These are phyloP conservation scores for Mycena metata DNA, from an alignment of 768 basidiomycete genomes.

Conservation along the genomic window DNA sequence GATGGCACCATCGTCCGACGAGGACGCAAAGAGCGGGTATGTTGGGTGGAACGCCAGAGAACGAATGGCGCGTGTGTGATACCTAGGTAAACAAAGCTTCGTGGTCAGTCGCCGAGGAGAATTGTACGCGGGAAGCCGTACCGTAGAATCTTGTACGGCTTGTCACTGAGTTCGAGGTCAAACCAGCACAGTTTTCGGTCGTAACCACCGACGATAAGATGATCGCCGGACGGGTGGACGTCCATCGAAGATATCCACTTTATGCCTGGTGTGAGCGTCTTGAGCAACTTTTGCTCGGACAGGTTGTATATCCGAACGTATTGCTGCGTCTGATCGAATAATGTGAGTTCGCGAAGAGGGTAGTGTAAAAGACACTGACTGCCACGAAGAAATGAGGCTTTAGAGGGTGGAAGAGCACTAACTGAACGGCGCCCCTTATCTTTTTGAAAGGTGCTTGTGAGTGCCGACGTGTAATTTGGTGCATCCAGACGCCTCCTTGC, in stretches of 20 bases:
- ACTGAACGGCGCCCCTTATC: slow-evolving; percentile 90
- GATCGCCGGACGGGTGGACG: slow-evolving; percentile 95
- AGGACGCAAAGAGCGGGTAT: slow-evolving; percentile 96
- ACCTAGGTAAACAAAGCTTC: slow-evolving; percentile 60
- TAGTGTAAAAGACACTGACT: slow-evolving; percentile 62
- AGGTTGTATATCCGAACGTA: slow-evolving; percentile 97
- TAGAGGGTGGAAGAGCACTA: slow-evolving; percentile 93
- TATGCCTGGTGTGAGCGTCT: slow-evolving; percentile 95
- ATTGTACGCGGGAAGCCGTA: slow-evolving; percentile 50
- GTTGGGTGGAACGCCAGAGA: slow-evolving; percentile 93
- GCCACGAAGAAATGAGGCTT: slow-evolving; percentile 99
- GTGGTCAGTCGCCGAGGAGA: slow-evolving; percentile 26
- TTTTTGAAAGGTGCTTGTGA: slow-evolving; percentile 99
- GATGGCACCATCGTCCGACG: slow-evolving; percentile 96
- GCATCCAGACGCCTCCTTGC: slow-evolving; percentile 93
- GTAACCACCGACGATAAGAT: slow-evolving; percentile 97
- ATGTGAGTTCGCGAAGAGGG: slow-evolving; percentile 34
- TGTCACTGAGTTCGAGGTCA: slow-evolving; percentile 95
- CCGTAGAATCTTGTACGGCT: slow-evolving; percentile 97
- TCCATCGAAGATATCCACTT: slow-evolving; percentile 99
- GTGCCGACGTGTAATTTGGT: slow-evolving; percentile 92
- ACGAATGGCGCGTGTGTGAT: slow-evolving; percentile 94
- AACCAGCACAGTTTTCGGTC: slow-evolving; percentile 99
- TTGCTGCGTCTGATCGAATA: slow-evolving; percentile 83
- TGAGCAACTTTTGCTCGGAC: slow-evolving; percentile 91